These are phyloP conservation scores for Raphanus sativus DNA, from an alignment of 345 rosid species.

Conservation along the genomic window DNA sequence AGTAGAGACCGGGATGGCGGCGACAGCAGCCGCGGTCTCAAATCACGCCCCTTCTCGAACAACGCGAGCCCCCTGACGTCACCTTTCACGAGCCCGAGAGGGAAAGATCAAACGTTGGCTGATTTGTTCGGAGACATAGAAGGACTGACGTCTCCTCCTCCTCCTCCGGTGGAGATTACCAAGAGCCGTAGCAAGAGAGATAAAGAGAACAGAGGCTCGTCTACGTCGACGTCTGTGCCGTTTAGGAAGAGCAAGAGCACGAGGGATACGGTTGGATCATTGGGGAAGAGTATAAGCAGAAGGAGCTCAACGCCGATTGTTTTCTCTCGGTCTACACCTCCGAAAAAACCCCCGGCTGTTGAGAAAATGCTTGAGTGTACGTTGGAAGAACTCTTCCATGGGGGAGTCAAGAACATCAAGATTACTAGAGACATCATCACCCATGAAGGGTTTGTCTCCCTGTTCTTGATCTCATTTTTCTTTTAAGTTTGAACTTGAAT, in stretches of 20 bases:
- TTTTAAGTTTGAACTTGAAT: neutral
- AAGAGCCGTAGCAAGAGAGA: conserved; percentile 40
- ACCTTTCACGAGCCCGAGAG: conserved; percentile 34
- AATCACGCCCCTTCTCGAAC: conserved; percentile 34
- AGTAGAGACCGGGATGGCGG: conserved; percentile 22
- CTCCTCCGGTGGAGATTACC: neutral
- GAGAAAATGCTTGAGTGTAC: conserved; percentile 77
- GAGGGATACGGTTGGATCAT: conserved; percentile 27
- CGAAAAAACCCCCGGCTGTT: conserved; percentile 55
- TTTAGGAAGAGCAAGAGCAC: conserved; percentile 40
- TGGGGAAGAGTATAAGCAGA: conserved; percentile 49
- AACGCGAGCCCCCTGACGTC: conserved; percentile 29
- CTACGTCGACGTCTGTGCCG: conserved; percentile 7
- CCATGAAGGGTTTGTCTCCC: conserved; percentile 56
- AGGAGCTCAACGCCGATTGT: conserved; percentile 56
- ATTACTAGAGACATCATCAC: conserved; percentile 58
- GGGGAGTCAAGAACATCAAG: conserved; percentile 59
- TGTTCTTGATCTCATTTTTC: neutral
- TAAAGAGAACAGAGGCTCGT: conserved; percentile 23
- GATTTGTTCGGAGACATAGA: conserved; percentile 19
- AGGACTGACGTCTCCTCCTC: conserved; percentile 28
- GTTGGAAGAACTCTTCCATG: conserved; percentile 71
- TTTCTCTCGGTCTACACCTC: conserved; percentile 63
- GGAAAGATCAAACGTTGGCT: conserved; percentile 31
- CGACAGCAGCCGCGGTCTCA: conserved; percentile 33